phyloP scores from a whole-genome alignment of 306 rosid species.

The Medicago lupulina region DNA sequence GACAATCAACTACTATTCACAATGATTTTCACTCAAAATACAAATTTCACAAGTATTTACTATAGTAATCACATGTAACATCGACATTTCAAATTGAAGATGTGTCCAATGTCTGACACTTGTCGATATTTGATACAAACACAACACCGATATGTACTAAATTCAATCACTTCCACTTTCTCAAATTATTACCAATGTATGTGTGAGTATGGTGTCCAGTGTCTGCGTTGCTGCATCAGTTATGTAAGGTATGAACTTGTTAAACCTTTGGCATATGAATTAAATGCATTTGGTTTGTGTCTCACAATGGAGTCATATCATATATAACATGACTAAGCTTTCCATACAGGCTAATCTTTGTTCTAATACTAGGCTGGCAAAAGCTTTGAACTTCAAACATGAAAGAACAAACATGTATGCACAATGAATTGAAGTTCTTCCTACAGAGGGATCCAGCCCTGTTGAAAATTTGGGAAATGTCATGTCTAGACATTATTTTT shows the following conservation, averaged over 20 bases:
- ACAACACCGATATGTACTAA: not conserved
- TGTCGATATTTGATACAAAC: not conserved
- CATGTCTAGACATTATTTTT: not conserved
- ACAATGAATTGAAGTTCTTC: conserved; percentile 40
- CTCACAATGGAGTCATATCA: not conserved
- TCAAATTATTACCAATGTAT: not conserved
- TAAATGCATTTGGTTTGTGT: too few relatives aligned
- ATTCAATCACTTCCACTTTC: not conserved
- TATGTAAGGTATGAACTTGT: not conserved
- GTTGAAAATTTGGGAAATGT: conserved; percentile 37
- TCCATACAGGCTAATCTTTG: conserved; percentile 23
- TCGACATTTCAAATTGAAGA: not conserved
- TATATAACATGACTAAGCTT: conserved; percentile 8
- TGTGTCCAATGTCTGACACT: not conserved
- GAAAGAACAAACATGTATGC: conserved; percentile 9
- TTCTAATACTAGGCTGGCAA: conserved; percentile 25
- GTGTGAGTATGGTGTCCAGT: not conserved
- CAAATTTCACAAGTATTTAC: conserved; percentile 10
- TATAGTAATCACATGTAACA: not conserved
- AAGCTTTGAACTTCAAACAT: conserved; percentile 26
- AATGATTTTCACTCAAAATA: conserved; percentile 23
- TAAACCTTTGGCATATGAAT: too few relatives aligned
- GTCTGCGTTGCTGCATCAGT: not conserved
- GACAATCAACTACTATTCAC: conserved; percentile 40
- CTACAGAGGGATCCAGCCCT: conserved; percentile 90